phyloP scores from a whole-genome alignment of 2,329 filamentous ascomycete genomes.

The Elsinoe ampelina region DNA sequence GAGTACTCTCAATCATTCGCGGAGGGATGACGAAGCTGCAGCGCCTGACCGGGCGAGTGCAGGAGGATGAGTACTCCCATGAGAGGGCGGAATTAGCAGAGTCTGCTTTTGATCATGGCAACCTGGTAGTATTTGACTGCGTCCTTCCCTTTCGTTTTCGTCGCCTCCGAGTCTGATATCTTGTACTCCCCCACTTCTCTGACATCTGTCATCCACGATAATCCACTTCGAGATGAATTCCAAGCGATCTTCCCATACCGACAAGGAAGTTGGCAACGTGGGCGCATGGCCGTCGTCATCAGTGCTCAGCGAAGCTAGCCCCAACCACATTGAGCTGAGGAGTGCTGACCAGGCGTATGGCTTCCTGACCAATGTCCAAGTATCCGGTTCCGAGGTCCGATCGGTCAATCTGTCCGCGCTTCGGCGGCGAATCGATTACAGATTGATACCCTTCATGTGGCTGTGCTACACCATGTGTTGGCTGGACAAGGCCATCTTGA shows the following conservation, averaged over 20 bases:
- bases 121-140: neutral
- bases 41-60: too few species aligned
- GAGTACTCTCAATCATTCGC: too few species aligned
- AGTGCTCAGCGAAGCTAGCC: neutral
- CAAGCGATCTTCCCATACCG: conserved; percentile 7
- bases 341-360: conserved; percentile 13
- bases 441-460: conserved; percentile 54
- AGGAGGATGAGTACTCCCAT: too few species aligned
- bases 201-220: neutral
- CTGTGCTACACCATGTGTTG: conserved; percentile 53
- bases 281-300: neutral
- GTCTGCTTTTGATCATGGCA: neutral
- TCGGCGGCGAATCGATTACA: conserved; percentile 49
- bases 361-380: conserved; percentile 8
- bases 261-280: neutral
- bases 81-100: neutral
- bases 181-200: neutral
- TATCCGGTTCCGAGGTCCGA: conserved; percentile 17
- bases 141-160: neutral
- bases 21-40: too few species aligned
- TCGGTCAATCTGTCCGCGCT: conserved; percentile 34
- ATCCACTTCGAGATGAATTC: neutral
- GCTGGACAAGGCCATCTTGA: conserved; percentile 55
- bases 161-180: neutral
- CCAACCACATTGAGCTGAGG: neutral